Evolutionary conservation across 768 basidiomycete genomes (phyloP), one percentile per base, ranked within the genome.

Genomic region (Butyriboletus loyo): DNA sequence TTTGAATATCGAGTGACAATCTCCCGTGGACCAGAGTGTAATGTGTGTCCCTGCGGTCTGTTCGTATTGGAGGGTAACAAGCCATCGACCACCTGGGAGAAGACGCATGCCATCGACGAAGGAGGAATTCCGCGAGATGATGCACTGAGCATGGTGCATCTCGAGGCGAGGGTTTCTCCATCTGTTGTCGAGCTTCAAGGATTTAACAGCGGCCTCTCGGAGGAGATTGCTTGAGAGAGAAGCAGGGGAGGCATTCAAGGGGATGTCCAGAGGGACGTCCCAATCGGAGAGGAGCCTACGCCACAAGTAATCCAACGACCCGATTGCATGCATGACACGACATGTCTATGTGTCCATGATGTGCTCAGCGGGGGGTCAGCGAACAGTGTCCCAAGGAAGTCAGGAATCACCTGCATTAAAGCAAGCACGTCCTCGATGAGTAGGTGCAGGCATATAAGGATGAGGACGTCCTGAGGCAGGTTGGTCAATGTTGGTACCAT

Each of bases 251-350:
- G 52, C 57, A 44, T 74, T 67, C 15, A 59, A 53, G 27, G 77
- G 73, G 0, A 79, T 60, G 61, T 82, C 77, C 28, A 75, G 41
- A 4, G 77, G 75, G 30, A 78, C 54, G 32, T 71, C 70, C 52
- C 69, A 62, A 21, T 53, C 25, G 10, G 53, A 49, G 36, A 60
- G 51, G 22, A 49, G 79, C 57, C 31, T 73, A 72, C 79, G 83
- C 82, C 82, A 84, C 35, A 82, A 64, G 63, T 81, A 82, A 61
- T 85, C 78, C 36, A 66, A 66, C 44, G 72, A 73, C 14, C 73
- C 75, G 38, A 79, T 73, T n/a, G 75, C 74, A 68, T 85, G 76
- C 52, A 83, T 66, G 54, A 68, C 77, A 77, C 83, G 84, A 75
- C 81, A 81, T 65, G 80, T 77, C 80, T 85, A 65, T 70, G 71